phyloP scores from a whole-genome alignment of 306 rosid genomes.

The Prunus salicina region DNA sequence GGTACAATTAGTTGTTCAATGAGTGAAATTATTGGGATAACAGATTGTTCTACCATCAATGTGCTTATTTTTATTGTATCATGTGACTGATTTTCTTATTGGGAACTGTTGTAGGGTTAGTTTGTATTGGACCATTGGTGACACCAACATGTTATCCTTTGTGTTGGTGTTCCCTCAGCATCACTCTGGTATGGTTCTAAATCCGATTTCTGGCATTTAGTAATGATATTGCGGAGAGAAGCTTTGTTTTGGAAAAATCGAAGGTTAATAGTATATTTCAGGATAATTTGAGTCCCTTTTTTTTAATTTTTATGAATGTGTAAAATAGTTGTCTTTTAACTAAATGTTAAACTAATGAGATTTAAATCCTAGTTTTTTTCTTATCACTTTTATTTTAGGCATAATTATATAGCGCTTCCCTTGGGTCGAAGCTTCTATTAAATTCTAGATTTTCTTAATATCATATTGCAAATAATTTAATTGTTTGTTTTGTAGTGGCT shows the following conservation, averaged over 20 bases:
- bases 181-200: slow-evolving; percentile 93
- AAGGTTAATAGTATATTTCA: slow-evolving; percentile 20
- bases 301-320: background rate
- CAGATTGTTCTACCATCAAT: slow-evolving; percentile 51
- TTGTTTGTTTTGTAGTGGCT: background rate
- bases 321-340: slow-evolving; percentile 7
- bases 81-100: slow-evolving; percentile 71
- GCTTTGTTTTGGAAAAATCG: slow-evolving; percentile 34
- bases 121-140: slow-evolving; percentile 77
- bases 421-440: slow-evolving; percentile 4
- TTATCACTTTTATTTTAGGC: background rate
- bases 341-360: background rate
- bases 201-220: slow-evolving; percentile 60
- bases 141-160: slow-evolving; percentile 80
- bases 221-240: slow-evolving; percentile 45
- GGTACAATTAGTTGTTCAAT: slow-evolving; percentile 23
- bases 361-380: background rate
- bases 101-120: slow-evolving; percentile 95
- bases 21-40: slow-evolving; percentile 47
- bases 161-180: slow-evolving; percentile 94
- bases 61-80: slow-evolving; percentile 52
- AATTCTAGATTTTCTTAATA: background rate
- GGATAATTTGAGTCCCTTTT: background rate
- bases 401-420: background rate
- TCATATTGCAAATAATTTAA: background rate